Evolutionary conservation across 306 rosid genomes (phyloP).

Genomic region (Canavalia ensiformis): DNA sequence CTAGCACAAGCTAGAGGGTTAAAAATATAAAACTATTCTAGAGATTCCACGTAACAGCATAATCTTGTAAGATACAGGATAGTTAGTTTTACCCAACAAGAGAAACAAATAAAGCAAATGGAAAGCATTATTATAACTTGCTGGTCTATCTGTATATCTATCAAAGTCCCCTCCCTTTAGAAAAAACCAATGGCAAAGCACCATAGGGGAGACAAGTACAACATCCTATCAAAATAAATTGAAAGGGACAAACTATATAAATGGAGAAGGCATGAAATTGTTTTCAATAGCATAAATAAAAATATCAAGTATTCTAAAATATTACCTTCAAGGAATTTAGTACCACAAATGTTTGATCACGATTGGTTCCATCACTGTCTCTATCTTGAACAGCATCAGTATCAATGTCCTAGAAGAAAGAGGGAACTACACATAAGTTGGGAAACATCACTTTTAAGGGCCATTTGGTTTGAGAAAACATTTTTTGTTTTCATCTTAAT

Average conservation of each 20-base stretch:
- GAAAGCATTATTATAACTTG: slow-evolving; percentile 11
- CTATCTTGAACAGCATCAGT: slow-evolving; percentile 62
- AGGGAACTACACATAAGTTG: slow-evolving; percentile 24
- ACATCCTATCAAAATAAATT: slow-evolving; percentile 34
- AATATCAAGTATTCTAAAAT: slow-evolving; percentile 17
- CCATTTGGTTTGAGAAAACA: too few species aligned
- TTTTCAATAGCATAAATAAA: slow-evolving; percentile 37
- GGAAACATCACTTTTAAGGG: not conserved
- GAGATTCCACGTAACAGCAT: not conserved
- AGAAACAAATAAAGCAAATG: not conserved
- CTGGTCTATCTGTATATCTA: not conserved
- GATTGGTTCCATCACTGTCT: slow-evolving; percentile 61
- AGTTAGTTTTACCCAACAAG: slow-evolving; percentile 21
- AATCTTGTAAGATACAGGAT: not conserved
- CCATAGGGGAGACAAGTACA: slow-evolving; percentile 25
- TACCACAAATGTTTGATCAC: slow-evolving; percentile 59
- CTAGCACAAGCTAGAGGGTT: not conserved
- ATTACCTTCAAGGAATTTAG: slow-evolving; percentile 80
- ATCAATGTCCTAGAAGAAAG: slow-evolving; percentile 68
- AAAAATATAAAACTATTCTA: not conserved
- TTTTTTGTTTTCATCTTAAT: too few species aligned
- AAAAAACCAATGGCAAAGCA: slow-evolving; percentile 39
- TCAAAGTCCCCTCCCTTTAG: slow-evolving; percentile 29
- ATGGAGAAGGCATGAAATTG: slow-evolving; percentile 18
- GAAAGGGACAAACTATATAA: not conserved